phyloP scores from a whole-genome alignment of 176 grass and related monocot species.

The Dactylis glomerata region DNA sequence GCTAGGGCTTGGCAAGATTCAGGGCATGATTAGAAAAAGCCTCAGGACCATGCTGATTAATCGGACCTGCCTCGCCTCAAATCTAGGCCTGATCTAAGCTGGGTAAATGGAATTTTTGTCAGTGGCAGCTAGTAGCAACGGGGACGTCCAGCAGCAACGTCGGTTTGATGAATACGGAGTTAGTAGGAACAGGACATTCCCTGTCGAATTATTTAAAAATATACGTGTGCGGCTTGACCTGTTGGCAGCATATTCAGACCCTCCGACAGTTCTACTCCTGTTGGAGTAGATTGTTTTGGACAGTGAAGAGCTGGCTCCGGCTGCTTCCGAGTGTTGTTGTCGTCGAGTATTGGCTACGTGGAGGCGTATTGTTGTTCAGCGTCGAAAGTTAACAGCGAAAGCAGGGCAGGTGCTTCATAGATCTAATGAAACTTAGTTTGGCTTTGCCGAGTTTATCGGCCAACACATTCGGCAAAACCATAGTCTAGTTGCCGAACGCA shows the following conservation, averaged over 20 bases:
- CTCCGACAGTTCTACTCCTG: not conserved
- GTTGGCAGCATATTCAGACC: not conserved
- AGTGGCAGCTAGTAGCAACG: not conserved
- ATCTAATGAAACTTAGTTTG: no score
- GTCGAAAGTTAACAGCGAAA: no score
- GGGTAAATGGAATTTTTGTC: constrained; percentile 16
- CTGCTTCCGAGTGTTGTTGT: no score
- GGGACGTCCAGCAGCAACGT: not conserved
- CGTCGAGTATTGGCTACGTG: no score
- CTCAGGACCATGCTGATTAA: not conserved
- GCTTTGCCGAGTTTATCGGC: no score
- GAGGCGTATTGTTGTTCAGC: no score
- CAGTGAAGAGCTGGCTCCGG: no score
- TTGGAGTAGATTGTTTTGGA: no score
- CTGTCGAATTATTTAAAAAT: not conserved
- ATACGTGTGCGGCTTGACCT: not conserved
- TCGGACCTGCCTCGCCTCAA: not conserved
- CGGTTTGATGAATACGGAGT: not conserved
- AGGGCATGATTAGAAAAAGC: not conserved
- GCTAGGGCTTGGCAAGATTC: not conserved
- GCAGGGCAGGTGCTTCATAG: no score
- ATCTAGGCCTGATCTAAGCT: not conserved
- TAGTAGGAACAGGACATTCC: not conserved
- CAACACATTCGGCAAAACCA: no score
- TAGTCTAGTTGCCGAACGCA: no score